Evolutionary conservation across 2,329 filamentous ascomycete species (phyloP).

Genomic region (Knoxdaviesia proteae): DNA sequence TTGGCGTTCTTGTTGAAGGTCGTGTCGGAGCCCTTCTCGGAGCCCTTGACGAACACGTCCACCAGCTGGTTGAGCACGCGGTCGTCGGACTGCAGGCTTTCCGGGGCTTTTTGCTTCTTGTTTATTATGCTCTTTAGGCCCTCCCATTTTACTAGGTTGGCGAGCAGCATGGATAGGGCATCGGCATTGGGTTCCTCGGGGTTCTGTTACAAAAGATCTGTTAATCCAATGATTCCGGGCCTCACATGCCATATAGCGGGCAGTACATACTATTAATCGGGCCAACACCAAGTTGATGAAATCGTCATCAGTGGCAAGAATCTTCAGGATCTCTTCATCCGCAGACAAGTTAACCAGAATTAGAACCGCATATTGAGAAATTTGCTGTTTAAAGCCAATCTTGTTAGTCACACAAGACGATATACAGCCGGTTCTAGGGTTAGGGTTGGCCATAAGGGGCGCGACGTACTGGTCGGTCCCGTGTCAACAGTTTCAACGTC

Average conservation of each 20-base stretch:
- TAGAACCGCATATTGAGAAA: constrained; percentile 79
- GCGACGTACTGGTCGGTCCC: constrained; percentile 54
- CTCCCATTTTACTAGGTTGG: constrained; percentile 74
- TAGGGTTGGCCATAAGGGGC: neutral
- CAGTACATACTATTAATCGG: constrained; percentile 47
- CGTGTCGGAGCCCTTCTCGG: constrained; percentile 59
- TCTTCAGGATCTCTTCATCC: constrained; percentile 54
- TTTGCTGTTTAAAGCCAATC: constrained; percentile 31
- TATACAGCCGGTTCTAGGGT: neutral
- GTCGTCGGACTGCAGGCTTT: constrained; percentile 49
- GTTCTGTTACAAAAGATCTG: constrained; percentile 21
- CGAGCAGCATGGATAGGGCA: constrained; percentile 73
- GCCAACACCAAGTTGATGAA: constrained; percentile 58
- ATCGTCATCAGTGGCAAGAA: constrained; percentile 54
- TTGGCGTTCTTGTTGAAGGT: constrained; percentile 67
- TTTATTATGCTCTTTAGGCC: constrained; percentile 46
- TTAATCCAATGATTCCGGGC: too few species aligned
- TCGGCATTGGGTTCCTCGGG: constrained; percentile 65
- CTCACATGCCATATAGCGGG: too few species aligned
- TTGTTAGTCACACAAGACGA: neutral
- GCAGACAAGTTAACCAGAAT: constrained; percentile 74
- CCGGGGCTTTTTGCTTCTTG: constrained; percentile 46
- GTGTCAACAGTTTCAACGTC: constrained; percentile 69
- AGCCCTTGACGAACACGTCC: constrained; percentile 89
- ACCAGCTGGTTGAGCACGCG: constrained; percentile 74